Evolutionary conservation across 768 basidiomycete species (phyloP), one percentile per base, ranked within the genome.

Genomic region (Lactifluus volemus): DNA sequence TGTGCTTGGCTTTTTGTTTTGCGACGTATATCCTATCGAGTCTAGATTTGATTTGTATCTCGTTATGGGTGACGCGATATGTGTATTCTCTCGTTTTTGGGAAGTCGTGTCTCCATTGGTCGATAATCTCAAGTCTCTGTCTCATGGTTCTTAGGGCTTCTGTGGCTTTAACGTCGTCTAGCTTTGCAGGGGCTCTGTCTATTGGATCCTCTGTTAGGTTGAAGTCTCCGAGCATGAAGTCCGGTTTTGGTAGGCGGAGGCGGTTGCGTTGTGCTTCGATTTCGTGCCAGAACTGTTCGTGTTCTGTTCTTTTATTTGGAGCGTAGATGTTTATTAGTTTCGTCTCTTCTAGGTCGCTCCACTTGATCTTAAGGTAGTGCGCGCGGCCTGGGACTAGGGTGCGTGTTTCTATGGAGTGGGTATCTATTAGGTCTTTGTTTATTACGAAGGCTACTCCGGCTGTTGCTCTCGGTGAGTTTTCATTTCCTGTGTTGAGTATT

Each of bases 91-190:
- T 7, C 2, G 15, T 7, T 0, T n/a, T n/a, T 0, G 17, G 17
- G 42, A 5, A 8, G 6, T 0, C 7, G n/a, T 44, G 42, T n/a
- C 42, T 4, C 42, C 42, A 44, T 8, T 19, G 42, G 17, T 19
- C n/a, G 5, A 0, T 8, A 1, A 9, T 3, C 0, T 19, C 42
- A 2, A n/a, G n/a, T 9, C 1, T 38, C 19, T 6, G 7, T 44
- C 15, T n/a, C 8, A 8, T 2, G n/a, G n/a, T 10, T 44, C 42
- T 44, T 2, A 44, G n/a, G 5, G 42, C 42, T 3, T 8, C 4
- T 19, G 1, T 19, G 8, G 42, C n/a, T 1, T 19, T n/a, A 1
- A 7, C 1, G n/a, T 44, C 8, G 7, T 19, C n/a, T 19, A 6
- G 6, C 7, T 32, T 3, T 19, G 11, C 10, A 8, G 41, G 52